Evolutionary conservation across 306 rosid genomes (phyloP).

Genomic region (Trifolium dubium): DNA sequence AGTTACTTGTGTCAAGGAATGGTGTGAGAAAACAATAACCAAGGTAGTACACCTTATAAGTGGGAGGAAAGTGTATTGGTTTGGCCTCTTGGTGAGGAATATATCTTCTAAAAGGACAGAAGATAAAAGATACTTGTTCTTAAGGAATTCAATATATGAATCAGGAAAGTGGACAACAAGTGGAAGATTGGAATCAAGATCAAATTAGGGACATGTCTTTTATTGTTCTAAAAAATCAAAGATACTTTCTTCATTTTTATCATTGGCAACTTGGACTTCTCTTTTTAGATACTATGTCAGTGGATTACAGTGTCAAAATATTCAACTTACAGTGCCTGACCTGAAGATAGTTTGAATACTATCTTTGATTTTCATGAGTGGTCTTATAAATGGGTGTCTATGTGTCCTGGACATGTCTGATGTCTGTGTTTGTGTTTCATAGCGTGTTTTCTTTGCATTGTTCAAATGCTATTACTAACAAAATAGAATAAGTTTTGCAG

Average conservation of each 20-base stretch:
- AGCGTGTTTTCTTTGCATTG: background rate
- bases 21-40: conserved; percentile 50
- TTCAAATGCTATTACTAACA: conserved; percentile 1
- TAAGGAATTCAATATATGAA: conserved; percentile 46
- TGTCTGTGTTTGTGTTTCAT: background rate
- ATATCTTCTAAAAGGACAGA: conserved; percentile 59
- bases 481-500: conserved; percentile 1
- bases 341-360: conserved; percentile 10
- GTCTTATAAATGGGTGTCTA: background rate
- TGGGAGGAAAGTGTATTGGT: conserved; percentile 50
- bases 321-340: conserved; percentile 31
- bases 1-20: conserved; percentile 38
- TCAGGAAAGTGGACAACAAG: conserved; percentile 48
- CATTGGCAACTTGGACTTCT: conserved; percentile 47
- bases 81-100: conserved; percentile 55
- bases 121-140: conserved; percentile 56
- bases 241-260: conserved; percentile 49
- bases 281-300: conserved; percentile 41
- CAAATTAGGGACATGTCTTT: conserved; percentile 47
- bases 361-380: background rate
- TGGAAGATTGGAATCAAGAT: conserved; percentile 57
- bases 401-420: too few species aligned
- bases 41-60: conserved; percentile 62
- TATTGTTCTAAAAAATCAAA: conserved; percentile 35
- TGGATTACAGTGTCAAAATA: conserved; percentile 36